Base-by-base conservation (phyloP, 306 rosid species). In the Rosa chinensis region DNA sequence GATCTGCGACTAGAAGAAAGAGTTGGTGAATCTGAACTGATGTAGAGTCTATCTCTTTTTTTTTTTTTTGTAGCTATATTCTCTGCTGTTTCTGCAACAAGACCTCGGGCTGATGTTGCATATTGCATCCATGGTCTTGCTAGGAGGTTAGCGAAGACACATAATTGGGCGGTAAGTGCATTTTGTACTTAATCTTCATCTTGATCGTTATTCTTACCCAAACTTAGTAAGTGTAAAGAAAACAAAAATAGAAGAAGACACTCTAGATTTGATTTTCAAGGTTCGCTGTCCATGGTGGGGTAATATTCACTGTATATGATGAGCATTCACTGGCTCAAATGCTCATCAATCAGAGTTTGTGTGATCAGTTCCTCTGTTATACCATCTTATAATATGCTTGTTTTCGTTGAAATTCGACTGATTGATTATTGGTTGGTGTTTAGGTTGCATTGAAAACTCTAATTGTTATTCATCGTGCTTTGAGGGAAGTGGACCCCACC, bases 81-180 rank as follows among this genome's bases (percentile, higher is more conserved):
- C 72, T 86, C 98, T 28, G 99, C 97, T n/a, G 81, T 93, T 88
- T 96, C 97, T 70, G 99, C 99, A 66, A 91, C 99, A 40, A 89
- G 97, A 84, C 98, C 99, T 68, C 86, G 99, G 39, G 99, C 99
- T 4, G 99, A 96, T 88, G 99, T 96, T 74, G 99, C 99, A 40
- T 96, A 96, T 81, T 96, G 98, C 90, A 96, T 96, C 77, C 99
- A 93, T 55, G 96, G 96, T 84, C 93, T 96, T 58, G 97, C 99
- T 44, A 87, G 98, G 81, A 84, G 99, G 70, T 84, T 96, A 76
- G 88, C 99, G 8, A 96, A 77, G 90, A 96, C 99, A 8, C 99
- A 96, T 88, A 96, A 93, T 78, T 96, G 99, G 99, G 98, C 98
- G 79, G 99, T 96, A 88, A 35, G 99, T 83, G 21, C 77, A 64